Evolutionary conservation across 1,284 basidiomycete species (phyloP).

Genomic region (Sphaerobolus stellatus): DNA sequence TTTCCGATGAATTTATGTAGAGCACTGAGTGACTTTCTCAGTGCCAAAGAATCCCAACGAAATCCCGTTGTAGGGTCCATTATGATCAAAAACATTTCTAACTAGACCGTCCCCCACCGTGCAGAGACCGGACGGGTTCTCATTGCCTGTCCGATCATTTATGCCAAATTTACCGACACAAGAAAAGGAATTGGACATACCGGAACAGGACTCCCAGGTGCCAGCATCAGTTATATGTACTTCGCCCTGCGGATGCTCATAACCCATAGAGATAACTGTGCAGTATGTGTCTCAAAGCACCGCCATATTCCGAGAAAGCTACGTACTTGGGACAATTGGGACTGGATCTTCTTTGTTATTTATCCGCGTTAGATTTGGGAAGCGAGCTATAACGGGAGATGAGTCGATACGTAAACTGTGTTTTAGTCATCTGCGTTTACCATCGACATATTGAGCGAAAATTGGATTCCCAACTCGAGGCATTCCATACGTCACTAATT

Average conservation of each 20-base stretch:
- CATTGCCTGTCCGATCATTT: too few species aligned
- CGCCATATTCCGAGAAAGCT: too few species aligned
- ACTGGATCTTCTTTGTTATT: conserved; percentile 46
- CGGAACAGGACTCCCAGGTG: conserved; percentile 49
- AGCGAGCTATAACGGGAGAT: conserved; percentile 3
- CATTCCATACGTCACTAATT: conserved; percentile 48
- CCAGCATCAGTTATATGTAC: conserved; percentile 51
- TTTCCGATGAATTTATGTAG: too few species aligned
- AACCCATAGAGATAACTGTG: conserved; percentile 46
- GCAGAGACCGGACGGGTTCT: too few species aligned
- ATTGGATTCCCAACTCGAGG: conserved; percentile 65
- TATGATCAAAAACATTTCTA: too few species aligned
- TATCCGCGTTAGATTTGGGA: conserved; percentile 42
- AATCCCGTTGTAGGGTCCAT: too few species aligned
- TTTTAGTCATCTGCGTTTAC: conserved; percentile 22
- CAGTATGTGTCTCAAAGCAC: not conserved
- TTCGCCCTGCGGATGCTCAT: conserved; percentile 57
- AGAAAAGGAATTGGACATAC: too few species aligned
- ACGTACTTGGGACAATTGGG: conserved; percentile 45
- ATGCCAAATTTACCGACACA: not conserved
- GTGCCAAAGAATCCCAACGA: too few species aligned
- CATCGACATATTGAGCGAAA: conserved; percentile 59
- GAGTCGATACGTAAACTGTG: not conserved
- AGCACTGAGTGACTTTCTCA: too few species aligned
- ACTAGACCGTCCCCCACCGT: too few species aligned